These are phyloP conservation scores for Fusarium chlamydosporum DNA, from an alignment of 2,329 filamentous ascomycete species.

Conservation along the genomic window DNA sequence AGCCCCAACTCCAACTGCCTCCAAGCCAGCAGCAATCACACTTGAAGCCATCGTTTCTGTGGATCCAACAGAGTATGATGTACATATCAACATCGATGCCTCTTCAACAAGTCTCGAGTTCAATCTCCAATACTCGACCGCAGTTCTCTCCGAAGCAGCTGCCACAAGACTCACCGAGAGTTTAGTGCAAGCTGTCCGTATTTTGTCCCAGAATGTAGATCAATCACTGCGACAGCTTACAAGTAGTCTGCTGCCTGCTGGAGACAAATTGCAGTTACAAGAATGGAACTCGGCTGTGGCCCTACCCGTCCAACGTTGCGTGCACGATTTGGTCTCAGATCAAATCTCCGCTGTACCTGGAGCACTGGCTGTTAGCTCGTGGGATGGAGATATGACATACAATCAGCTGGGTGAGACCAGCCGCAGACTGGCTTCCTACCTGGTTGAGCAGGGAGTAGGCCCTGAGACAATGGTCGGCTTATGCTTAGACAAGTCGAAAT, in stretches of 20 bases:
- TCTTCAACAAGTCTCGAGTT: slow-evolving; percentile 13
- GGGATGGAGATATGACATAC: slow-evolving; percentile 8
- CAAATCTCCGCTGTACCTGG: neutral
- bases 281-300: slow-evolving; percentile 4
- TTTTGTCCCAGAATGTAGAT: slow-evolving; percentile 3
- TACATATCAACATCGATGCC: slow-evolving; percentile 12
- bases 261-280: neutral
- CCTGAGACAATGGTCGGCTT: slow-evolving; percentile 1
- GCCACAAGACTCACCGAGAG: slow-evolving; percentile 8
- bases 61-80: slow-evolving; percentile 14
- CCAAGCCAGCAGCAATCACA: slow-evolving; percentile 5
- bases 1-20: neutral
- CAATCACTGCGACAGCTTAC: neutral
- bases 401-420: neutral
- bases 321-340: slow-evolving; percentile 6
- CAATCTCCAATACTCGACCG: slow-evolving; percentile 13
- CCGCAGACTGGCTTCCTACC: neutral
- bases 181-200: slow-evolving; percentile 7
- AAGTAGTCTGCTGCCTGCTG: neutral
- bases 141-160: slow-evolving; percentile 4
- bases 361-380: neutral
- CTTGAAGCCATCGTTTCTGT: slow-evolving; percentile 1
- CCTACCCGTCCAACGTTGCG: slow-evolving; percentile 3
- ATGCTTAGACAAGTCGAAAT: slow-evolving; percentile 5
- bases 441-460: neutral